Percentiles rank a stretch among this genome's conserved stretches.
These are phyloP conservation scores for Albizia julibrissin DNA, from an alignment of 306 rosid genomes.

Conservation along the genomic window DNA sequence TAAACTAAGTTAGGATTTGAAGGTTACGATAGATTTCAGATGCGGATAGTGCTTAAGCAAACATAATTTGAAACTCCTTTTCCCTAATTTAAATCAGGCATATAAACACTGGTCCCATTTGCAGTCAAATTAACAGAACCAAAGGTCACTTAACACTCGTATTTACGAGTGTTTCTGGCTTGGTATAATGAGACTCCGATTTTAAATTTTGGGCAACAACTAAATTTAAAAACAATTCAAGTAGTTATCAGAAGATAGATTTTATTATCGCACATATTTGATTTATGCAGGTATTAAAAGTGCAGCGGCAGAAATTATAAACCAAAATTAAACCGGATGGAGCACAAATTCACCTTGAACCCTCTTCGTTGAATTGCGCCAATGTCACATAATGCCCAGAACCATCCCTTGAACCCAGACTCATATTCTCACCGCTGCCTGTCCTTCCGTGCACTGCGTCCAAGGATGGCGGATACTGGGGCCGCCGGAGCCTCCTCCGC, in stretches of 20 bases:
- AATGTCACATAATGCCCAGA: constrained; percentile 51
- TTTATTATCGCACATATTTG: neutral
- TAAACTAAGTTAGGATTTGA: neutral
- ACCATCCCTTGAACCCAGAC: constrained; percentile 49
- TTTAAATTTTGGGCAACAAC: constrained; percentile 5
- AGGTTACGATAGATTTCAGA: neutral
- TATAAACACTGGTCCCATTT: neutral
- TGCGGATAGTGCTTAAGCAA: neutral
- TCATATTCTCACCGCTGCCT: constrained; percentile 47
- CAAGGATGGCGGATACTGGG: neutral
- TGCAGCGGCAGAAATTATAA: neutral
- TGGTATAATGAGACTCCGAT: neutral
- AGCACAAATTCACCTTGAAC: constrained; percentile 51
- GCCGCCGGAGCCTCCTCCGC: constrained; percentile 47
- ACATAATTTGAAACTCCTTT: neutral
- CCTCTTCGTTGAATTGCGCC: constrained; percentile 61
- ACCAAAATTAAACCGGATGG: neutral
- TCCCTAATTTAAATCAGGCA: neutral
- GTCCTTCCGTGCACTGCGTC: constrained; percentile 47
- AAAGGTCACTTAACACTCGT: constrained; percentile 6
- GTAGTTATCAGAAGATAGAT: neutral
- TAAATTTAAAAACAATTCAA: neutral
- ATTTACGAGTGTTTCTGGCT: constrained; percentile 7
- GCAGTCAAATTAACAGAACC: constrained; percentile 13
- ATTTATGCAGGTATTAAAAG: neutral